Percentiles rank a stretch among this genome's conserved stretches.
Evolutionary conservation across 169 alveolate genomes (phyloP).

Genomic region (Blepharisma undulans): DNA sequence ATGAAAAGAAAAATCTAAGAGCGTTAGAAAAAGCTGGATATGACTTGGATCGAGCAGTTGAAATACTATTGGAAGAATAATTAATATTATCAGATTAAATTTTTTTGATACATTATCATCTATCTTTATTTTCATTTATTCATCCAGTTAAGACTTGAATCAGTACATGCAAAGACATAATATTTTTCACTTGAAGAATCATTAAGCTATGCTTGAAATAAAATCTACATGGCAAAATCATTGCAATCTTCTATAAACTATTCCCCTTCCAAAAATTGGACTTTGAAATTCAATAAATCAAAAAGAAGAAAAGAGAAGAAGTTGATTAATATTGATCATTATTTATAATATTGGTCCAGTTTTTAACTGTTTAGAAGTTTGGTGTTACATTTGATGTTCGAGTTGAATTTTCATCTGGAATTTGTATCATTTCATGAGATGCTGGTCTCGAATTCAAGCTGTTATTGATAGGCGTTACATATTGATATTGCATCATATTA

Average conservation of each 20-base stretch:
- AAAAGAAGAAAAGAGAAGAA: slow-evolving; percentile 36
- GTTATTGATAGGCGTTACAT: background rate
- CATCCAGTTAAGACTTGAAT: no score
- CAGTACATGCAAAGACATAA: no score
- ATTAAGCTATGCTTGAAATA: no score
- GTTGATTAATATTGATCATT: background rate
- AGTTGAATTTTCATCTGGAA: background rate
- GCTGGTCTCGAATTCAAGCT: background rate
- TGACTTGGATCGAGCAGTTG: background rate
- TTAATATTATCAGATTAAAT: no score
- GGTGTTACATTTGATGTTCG: background rate
- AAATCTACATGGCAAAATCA: background rate
- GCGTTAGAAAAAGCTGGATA: background rate
- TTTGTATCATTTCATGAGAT: background rate
- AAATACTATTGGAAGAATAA: background rate
- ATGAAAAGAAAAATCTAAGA: background rate
- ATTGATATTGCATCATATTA: background rate
- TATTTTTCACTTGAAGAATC: no score
- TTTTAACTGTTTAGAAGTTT: background rate
- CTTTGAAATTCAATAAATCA: no score
- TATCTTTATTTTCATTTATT: no score
- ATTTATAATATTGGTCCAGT: background rate
- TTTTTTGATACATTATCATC: no score
- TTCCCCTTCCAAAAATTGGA: background rate
- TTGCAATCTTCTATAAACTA: background rate